A percentile compares a stretch with the other conserved stretches of the same genome.
These are phyloP conservation scores for Calocybe gangraenosa DNA, from an alignment of 768 basidiomycete species.

Conservation along the genomic window DNA sequence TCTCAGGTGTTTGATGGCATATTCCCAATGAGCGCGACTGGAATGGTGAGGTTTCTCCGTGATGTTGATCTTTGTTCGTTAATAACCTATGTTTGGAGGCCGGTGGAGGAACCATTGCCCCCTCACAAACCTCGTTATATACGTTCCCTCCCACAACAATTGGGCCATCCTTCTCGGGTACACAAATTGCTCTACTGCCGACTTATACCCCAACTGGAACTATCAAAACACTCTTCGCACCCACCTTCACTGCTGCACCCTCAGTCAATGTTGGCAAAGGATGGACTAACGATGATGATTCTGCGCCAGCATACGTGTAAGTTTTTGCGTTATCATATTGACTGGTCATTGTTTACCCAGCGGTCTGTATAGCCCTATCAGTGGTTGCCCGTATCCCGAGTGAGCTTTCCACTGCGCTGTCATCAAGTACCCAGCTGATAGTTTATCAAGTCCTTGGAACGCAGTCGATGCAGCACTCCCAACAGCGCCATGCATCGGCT, in stretches of 20 bases:
- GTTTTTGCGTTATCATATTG: constrained; percentile 12
- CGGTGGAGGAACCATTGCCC: constrained; percentile 58
- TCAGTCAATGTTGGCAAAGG: constrained; percentile 59
- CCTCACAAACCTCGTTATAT: constrained; percentile 42
- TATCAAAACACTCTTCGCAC: constrained; percentile 56
- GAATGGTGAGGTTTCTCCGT: constrained; percentile 37
- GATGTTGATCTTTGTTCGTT: not conserved
- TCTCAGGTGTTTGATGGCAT: constrained; percentile 46
- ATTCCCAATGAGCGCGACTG: constrained; percentile 66
- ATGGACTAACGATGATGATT: constrained; percentile 74
- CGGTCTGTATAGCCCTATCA: constrained; percentile 34
- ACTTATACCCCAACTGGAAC: constrained; percentile 71
- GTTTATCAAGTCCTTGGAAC: constrained; percentile 47
- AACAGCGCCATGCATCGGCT: constrained; percentile 36
- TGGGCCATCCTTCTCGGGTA: constrained; percentile 46
- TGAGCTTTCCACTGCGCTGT: constrained; percentile 20
- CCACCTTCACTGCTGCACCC: constrained; percentile 57
- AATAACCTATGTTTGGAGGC: constrained; percentile 22
- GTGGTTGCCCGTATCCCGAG: constrained; percentile 64
- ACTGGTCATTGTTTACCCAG: constrained; percentile 5
- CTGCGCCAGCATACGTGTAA: constrained; percentile 48
- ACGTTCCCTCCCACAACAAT: constrained; percentile 66
- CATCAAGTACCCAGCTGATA: not conserved
- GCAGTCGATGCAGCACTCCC: constrained; percentile 48
- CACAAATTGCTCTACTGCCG: constrained; percentile 51